phyloP scores from a whole-genome alignment of 169 alveolate species.

The Toxoplasma gondii region DNA sequence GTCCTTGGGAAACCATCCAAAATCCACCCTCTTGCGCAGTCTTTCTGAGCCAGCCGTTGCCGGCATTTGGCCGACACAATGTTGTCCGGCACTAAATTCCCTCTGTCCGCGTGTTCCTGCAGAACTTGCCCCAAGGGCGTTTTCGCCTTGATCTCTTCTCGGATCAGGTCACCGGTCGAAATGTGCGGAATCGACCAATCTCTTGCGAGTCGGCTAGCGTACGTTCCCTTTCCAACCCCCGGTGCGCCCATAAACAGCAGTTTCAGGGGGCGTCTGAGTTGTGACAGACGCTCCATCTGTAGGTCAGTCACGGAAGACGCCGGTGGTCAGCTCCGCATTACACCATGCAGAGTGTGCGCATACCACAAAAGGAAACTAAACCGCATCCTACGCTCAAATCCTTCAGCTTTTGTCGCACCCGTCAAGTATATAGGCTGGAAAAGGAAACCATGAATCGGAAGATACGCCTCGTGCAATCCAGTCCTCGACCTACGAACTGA shows the following conservation, averaged over 20 bases:
- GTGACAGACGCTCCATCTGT: not conserved
- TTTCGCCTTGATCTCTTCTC: constrained; percentile 52
- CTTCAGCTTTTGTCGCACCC: no score
- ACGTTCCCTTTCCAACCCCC: constrained; percentile 74
- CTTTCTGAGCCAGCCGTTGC: not conserved
- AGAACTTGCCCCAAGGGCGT: constrained; percentile 44
- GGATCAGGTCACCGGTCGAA: constrained; percentile 68
- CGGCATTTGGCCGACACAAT: constrained; percentile 56
- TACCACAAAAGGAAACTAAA: no score
- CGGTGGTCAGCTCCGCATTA: not conserved
- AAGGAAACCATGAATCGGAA: no score
- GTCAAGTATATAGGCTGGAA: no score
- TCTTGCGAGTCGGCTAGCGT: constrained; percentile 53
- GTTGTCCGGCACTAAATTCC: constrained; percentile 71
- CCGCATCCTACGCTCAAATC: no score
- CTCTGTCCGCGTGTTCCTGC: constrained; percentile 42
- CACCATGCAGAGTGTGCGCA: no score
- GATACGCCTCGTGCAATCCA: no score
- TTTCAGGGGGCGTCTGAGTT: not conserved
- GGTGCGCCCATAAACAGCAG: constrained; percentile 71
- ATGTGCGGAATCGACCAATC: constrained; percentile 60
- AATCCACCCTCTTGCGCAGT: constrained; percentile 54
- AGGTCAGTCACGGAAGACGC: not conserved
- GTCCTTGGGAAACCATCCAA: constrained; percentile 78
- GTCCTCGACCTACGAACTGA: no score